Conservation (phyloP, 257 asterid genomes). For the Lithospermum erythrorhizon region DNA sequence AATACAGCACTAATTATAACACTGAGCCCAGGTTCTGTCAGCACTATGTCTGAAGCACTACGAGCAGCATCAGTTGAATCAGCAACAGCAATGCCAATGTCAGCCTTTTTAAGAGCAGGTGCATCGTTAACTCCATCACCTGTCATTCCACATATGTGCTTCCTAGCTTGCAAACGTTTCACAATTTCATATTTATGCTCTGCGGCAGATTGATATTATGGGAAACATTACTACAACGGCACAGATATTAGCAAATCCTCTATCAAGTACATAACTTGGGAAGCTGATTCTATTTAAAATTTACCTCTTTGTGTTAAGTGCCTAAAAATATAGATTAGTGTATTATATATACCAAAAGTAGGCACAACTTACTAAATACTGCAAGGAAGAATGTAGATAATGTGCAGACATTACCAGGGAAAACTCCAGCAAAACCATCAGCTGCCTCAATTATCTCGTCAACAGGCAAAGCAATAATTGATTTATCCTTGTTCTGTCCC, state of each 20-base stretch:
- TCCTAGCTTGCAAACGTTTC: constrained; percentile 57
- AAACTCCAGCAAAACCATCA: constrained; percentile 85
- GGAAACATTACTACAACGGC: background rate
- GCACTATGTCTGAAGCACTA: constrained; percentile 76
- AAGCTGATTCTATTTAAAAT: no score
- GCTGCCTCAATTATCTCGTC: constrained; percentile 74
- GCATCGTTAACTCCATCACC: constrained; percentile 93
- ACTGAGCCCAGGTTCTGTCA: constrained; percentile 77
- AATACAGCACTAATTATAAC: constrained; percentile 71
- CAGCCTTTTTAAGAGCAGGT: constrained; percentile 74
- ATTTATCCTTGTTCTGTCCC: constrained; percentile 49
- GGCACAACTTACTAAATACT: background rate
- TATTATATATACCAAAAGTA: no score
- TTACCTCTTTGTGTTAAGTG: no score
- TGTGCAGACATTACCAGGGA: constrained; percentile 41
- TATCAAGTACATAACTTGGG: no score
- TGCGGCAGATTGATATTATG: constrained; percentile 1
- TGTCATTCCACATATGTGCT: constrained; percentile 86
- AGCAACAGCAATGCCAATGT: constrained; percentile 76
- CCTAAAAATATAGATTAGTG: no score
- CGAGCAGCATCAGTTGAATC: constrained; percentile 85
- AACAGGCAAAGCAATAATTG: constrained; percentile 42
- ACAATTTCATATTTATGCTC: constrained; percentile 88
- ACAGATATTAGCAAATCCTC: background rate
- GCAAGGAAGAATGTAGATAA: background rate